phyloP scores from a whole-genome alignment of 441 rosid species.

The Bruguiera hainesii region DNA sequence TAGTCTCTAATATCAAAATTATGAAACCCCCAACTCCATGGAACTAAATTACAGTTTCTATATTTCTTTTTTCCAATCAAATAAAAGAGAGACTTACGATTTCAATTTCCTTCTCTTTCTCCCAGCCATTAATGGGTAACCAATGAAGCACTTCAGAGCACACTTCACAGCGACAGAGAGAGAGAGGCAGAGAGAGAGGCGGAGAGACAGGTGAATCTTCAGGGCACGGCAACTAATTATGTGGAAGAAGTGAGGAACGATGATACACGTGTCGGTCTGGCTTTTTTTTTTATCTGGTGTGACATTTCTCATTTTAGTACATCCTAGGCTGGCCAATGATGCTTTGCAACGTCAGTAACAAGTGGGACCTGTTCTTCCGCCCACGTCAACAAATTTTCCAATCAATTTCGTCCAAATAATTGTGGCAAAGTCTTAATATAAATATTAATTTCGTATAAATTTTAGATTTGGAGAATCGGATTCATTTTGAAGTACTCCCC shows the following conservation, averaged over 20 bases:
- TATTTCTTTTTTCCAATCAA: background rate
- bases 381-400: no score
- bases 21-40: constrained; percentile 17
- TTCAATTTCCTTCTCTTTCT: constrained; percentile 43
- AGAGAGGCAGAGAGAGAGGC: background rate
- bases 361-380: no score
- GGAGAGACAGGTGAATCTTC: background rate
- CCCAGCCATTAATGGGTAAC: constrained; percentile 33
- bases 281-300: background rate
- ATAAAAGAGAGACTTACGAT: constrained; percentile 33
- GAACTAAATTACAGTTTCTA: background rate
- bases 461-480: no score
- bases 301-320: background rate
- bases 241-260: background rate
- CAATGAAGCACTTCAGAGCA: constrained; percentile 9
- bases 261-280: background rate
- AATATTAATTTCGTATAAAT: no score
- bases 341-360: background rate
- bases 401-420: no score
- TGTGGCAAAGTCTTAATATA: no score
- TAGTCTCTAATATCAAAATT: background rate
- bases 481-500: no score
- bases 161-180: background rate
- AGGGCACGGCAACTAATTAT: background rate
- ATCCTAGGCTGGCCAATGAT: background rate